Percentiles rank a stretch among this genome's conserved stretches.
Evolutionary conservation across 208 protist species (phyloP).

Genomic region (Acanthamoeba healyi): DNA sequence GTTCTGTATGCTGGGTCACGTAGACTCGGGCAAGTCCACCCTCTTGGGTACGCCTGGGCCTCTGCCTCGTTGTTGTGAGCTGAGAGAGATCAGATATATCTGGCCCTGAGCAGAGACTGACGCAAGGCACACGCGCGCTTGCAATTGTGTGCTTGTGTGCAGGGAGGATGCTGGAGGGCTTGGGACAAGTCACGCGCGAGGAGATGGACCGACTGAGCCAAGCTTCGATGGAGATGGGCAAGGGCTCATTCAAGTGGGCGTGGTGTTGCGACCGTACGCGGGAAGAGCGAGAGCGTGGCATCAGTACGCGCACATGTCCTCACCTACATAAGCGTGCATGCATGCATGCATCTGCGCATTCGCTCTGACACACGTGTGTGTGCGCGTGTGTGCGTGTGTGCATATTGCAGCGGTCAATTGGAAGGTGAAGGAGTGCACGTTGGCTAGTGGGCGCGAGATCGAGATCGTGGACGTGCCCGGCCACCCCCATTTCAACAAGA

Average conservation of each 20-base stretch:
- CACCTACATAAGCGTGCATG: too few species aligned
- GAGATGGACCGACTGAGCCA: constrained; percentile 73
- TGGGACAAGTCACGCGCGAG: too few species aligned
- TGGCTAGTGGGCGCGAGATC: constrained; percentile 96
- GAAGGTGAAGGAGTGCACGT: constrained; percentile 96
- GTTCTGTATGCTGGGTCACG: constrained; percentile 87
- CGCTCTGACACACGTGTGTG: too few species aligned
- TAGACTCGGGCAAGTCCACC: constrained; percentile 96
- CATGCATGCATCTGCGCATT: constrained; percentile 98
- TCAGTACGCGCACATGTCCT: constrained; percentile 99
- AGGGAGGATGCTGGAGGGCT: too few species aligned
- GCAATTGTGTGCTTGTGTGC: too few species aligned
- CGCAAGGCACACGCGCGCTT: too few species aligned
- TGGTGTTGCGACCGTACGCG: constrained; percentile 99
- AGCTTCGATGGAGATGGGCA: constrained; percentile 92
- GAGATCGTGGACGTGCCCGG: constrained; percentile 99
- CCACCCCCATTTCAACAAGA: constrained; percentile 99
- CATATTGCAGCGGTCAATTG: constrained; percentile 98
- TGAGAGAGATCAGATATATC: too few species aligned
- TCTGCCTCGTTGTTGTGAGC: constrained; percentile 85
- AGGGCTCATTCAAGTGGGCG: constrained; percentile 95
- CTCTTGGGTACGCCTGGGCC: constrained; percentile 92
- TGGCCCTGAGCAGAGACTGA: too few species aligned
- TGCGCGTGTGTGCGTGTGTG: too few species aligned
- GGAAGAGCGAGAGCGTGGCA: constrained; percentile 99